Evolutionary conservation across 352 stramenopile species (phyloP).

Genomic region (Globisporangium cylindrosporum): DNA sequence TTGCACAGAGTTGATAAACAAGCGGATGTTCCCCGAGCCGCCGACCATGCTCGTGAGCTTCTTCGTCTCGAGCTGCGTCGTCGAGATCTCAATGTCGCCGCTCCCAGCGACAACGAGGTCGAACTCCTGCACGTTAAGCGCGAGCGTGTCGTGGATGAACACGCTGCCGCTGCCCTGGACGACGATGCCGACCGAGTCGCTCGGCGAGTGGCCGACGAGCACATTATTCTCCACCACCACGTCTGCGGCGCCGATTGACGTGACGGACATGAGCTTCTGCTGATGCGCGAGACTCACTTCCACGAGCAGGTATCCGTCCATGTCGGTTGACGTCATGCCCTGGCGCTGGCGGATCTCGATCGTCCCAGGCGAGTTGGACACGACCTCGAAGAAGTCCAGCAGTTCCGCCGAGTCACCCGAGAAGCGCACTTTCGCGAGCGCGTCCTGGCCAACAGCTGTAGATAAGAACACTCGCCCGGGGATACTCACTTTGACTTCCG

Average conservation of each 20-base stretch:
- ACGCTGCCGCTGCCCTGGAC: conserved; percentile 12
- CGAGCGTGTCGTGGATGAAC: conserved; percentile 4
- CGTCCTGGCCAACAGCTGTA: conserved; percentile 20
- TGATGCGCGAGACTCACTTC: conserved; percentile 6
- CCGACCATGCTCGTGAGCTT: background rate
- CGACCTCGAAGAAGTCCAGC: conserved; percentile 15
- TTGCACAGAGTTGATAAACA: conserved; percentile 7
- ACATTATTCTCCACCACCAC: conserved; percentile 11
- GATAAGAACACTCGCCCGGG: conserved; percentile 61
- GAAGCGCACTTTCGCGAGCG: conserved; percentile 11
- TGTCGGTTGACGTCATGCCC: background rate
- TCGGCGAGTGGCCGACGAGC: conserved; percentile 1
- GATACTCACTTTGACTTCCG: conserved; percentile 46
- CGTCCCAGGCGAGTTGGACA: background rate
- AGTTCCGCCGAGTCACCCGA: conserved; percentile 11
- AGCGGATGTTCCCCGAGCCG: conserved; percentile 4
- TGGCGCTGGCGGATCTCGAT: conserved; percentile 11
- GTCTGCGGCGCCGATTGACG: background rate
- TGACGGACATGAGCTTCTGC: conserved; percentile 4
- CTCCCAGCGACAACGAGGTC: conserved; percentile 8
- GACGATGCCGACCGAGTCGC: background rate
- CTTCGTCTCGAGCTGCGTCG: conserved; percentile 5
- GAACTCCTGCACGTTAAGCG: conserved; percentile 4
- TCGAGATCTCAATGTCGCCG: conserved; percentile 8
- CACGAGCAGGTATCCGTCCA: conserved; percentile 11